A percentile compares a stretch with the other conserved stretches of the same genome.
Evolutionary conservation across 176 grass and related monocot genomes (phyloP).

Genomic region (Elaeis guineensis): DNA sequence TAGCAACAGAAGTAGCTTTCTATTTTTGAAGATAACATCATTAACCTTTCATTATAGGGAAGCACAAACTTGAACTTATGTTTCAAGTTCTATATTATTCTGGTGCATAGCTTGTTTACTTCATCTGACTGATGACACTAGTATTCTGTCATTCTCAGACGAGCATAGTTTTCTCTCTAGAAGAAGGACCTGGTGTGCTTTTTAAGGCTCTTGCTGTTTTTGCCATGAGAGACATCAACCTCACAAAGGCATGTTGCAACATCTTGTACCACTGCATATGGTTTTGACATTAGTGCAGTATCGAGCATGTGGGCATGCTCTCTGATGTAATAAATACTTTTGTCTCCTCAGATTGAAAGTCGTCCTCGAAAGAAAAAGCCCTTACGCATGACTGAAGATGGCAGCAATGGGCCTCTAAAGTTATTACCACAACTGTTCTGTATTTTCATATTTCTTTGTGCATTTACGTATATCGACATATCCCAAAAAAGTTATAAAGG

Average conservation of each 20-base stretch:
- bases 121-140: not conserved
- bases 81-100: too few relatives aligned
- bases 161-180: constrained; percentile 95
- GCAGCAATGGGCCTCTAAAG: constrained; percentile 44
- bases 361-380: constrained; percentile 63
- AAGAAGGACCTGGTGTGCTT: constrained; percentile 86
- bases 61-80: too few relatives aligned
- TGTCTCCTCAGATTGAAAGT: constrained; percentile 68
- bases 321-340: not conserved
- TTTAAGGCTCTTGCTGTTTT: constrained; percentile 90
- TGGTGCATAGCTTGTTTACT: not conserved
- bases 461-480: too few relatives aligned
- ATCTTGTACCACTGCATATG: not conserved
- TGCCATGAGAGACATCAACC: constrained; percentile 76
- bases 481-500: too few relatives aligned
- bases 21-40: too few relatives aligned
- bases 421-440: constrained; percentile 26
- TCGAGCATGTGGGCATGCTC: not conserved
- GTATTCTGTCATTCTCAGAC: constrained; percentile 30
- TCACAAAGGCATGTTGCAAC: constrained; percentile 56
- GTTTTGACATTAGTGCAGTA: too few relatives aligned
- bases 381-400: constrained; percentile 60
- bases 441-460: too few relatives aligned
- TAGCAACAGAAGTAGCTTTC: too few relatives aligned
- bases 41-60: too few relatives aligned